These are phyloP conservation scores for Wickerhamiella vanderwaltii DNA, from an alignment of 805 yeast genomes.

Conservation along the genomic window DNA sequence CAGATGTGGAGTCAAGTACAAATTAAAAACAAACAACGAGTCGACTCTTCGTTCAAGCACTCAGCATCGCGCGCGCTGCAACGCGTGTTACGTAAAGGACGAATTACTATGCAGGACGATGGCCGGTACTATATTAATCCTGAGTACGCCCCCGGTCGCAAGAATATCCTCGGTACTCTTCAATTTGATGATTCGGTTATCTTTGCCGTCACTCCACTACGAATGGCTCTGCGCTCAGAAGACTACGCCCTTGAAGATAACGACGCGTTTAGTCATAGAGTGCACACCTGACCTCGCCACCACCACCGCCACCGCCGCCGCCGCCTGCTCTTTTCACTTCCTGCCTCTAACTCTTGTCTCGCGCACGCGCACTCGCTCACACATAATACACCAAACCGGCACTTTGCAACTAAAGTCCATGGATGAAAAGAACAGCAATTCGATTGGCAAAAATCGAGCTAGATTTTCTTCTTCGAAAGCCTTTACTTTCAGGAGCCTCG, in stretches of 20 bases:
- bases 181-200: conserved; percentile 29
- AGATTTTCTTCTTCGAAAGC: background rate
- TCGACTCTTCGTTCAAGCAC: conserved; percentile 27
- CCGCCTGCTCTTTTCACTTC: no score
- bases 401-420: no score
- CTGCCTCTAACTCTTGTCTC: no score
- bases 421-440: conserved; percentile 12
- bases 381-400: no score
- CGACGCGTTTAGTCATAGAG: conserved; percentile 29
- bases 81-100: conserved; percentile 28
- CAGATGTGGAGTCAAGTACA: conserved; percentile 20
- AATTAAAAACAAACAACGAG: conserved; percentile 21
- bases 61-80: conserved; percentile 30
- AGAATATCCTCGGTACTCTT: conserved; percentile 25
- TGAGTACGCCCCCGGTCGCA: conserved; percentile 25
- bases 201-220: conserved; percentile 28
- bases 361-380: no score
- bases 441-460: conserved; percentile 11
- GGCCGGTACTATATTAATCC: conserved; percentile 25
- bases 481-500: no score
- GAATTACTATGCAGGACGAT: conserved; percentile 23
- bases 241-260: conserved; percentile 27
- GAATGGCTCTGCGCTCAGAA: conserved; percentile 26
- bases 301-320: background rate
- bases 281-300: conserved; percentile 17